Conservation (phyloP, 129 eudicot genomes). For the Flaveria bidentis region DNA sequence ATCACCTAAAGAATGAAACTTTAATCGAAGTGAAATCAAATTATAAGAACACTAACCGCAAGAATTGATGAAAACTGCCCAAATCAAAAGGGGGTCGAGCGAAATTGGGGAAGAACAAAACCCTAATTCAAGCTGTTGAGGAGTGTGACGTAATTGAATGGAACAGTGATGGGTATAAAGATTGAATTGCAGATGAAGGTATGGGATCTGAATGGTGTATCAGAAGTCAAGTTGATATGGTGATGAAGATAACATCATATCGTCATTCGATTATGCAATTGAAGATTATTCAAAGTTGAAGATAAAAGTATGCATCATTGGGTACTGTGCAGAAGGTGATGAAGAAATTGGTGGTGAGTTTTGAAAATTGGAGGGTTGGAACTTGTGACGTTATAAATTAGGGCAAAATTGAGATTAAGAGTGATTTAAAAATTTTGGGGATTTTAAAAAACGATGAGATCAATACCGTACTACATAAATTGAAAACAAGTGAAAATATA, state of each 20-base stretch:
- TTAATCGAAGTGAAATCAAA: constrained; percentile 18
- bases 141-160: constrained; percentile 10
- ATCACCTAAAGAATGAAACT: constrained; percentile 11
- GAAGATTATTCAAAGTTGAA: constrained; percentile 30
- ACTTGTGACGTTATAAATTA: background rate
- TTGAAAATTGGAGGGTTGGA: background rate
- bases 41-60: constrained; percentile 5
- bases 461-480: too few relatives aligned
- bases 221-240: constrained; percentile 17
- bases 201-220: constrained; percentile 20
- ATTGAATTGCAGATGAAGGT: constrained; percentile 22
- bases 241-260: constrained; percentile 26
- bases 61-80: constrained; percentile 10
- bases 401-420: constrained; percentile 22
- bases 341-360: background rate
- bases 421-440: background rate
- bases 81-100: constrained; percentile 7
- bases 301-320: constrained; percentile 33
- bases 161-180: constrained; percentile 8
- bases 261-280: background rate
- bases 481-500: too few relatives aligned
- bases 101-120: constrained; percentile 7
- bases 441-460: background rate
- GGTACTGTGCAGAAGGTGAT: constrained; percentile 34
- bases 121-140: background rate